Percentiles rank a stretch among this genome's conserved stretches.
These are phyloP conservation scores for Gymnopilus dilepis DNA, from an alignment of 768 basidiomycete genomes.

Conservation along the genomic window DNA sequence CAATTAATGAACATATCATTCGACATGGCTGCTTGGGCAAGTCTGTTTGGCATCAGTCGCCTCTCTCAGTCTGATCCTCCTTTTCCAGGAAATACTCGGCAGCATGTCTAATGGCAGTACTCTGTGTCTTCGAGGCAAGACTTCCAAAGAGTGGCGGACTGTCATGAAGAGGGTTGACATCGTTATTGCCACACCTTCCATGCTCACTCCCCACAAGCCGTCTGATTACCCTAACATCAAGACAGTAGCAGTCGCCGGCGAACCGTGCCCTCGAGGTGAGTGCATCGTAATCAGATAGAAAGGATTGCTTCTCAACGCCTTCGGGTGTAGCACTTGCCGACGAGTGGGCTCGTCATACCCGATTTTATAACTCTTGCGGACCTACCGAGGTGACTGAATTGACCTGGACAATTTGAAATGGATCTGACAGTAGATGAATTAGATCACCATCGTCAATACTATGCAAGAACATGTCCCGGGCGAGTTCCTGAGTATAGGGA, in stretches of 20 bases:
- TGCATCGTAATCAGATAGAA: background rate
- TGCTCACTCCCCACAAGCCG: slow-evolving; percentile 55
- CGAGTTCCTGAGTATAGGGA: slow-evolving; percentile 50
- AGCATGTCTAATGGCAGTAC: slow-evolving; percentile 59
- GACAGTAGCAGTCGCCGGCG: slow-evolving; percentile 60
- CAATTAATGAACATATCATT: slow-evolving; percentile 70
- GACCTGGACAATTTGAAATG: background rate
- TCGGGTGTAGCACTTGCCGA: slow-evolving; percentile 40
- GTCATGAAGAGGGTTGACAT: slow-evolving; percentile 59
- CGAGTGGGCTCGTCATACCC: slow-evolving; percentile 46
- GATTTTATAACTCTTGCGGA: slow-evolving; percentile 60
- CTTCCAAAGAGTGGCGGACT: slow-evolving; percentile 55
- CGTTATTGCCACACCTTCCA: slow-evolving; percentile 61
- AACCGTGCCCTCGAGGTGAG: slow-evolving; percentile 58
- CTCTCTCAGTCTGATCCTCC: slow-evolving; percentile 32
- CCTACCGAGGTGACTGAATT: slow-evolving; percentile 53
- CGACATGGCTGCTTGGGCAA: slow-evolving; percentile 70
- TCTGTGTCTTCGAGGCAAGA: slow-evolving; percentile 57
- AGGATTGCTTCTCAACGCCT: background rate
- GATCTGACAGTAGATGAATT: background rate
- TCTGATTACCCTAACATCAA: slow-evolving; percentile 59
- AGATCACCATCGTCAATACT: slow-evolving; percentile 66
- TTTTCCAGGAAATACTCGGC: slow-evolving; percentile 58
- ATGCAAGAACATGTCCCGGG: slow-evolving; percentile 51
- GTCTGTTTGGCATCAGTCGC: slow-evolving; percentile 6